These are phyloP conservation scores for Penicillium rolfsii DNA, from an alignment of 2,329 filamentous ascomycete genomes.

Conservation along the genomic window DNA sequence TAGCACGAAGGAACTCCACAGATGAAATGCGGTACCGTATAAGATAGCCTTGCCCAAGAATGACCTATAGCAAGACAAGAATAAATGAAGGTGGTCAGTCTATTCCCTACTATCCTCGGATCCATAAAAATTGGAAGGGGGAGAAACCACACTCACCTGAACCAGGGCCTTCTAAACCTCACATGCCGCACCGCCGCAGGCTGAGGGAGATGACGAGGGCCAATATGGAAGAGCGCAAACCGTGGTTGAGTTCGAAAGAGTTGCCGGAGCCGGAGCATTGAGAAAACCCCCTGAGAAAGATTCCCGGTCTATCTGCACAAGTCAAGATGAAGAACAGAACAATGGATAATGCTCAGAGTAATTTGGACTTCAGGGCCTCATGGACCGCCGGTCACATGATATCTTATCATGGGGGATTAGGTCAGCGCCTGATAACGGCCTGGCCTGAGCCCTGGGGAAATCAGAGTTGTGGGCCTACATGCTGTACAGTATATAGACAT, in stretches of 20 bases:
- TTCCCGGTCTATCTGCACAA: conserved; percentile 1
- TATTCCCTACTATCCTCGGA: neutral
- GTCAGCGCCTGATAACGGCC: neutral
- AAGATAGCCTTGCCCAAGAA: conserved; percentile 36
- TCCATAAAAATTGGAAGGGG: neutral
- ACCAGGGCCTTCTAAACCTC: conserved; percentile 40
- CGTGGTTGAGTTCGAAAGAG: conserved; percentile 32
- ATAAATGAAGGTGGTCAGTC: neutral
- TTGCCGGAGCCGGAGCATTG: conserved; percentile 41
- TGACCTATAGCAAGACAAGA: conserved; percentile 24
- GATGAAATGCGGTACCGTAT: conserved; percentile 39
- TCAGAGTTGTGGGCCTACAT: too few relatives aligned
- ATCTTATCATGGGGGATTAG: neutral
- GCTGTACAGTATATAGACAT: too few relatives aligned
- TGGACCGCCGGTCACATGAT: neutral
- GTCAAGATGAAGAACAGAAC: neutral
- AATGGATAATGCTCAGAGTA: neutral
- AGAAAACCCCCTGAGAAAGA: conserved; percentile 22
- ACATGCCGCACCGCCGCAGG: conserved; percentile 36
- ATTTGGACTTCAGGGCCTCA: neutral
- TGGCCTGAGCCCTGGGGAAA: too few relatives aligned
- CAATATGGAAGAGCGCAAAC: conserved; percentile 26
- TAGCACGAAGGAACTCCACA: conserved; percentile 40
- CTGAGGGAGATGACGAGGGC: conserved; percentile 23
- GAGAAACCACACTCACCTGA: conserved; percentile 31